Percentiles rank a stretch among this genome's conserved stretches.
Conservation (phyloP, 2,329 filamentous ascomycete genomes). For the Ambrosiella cleistominuta region DNA sequence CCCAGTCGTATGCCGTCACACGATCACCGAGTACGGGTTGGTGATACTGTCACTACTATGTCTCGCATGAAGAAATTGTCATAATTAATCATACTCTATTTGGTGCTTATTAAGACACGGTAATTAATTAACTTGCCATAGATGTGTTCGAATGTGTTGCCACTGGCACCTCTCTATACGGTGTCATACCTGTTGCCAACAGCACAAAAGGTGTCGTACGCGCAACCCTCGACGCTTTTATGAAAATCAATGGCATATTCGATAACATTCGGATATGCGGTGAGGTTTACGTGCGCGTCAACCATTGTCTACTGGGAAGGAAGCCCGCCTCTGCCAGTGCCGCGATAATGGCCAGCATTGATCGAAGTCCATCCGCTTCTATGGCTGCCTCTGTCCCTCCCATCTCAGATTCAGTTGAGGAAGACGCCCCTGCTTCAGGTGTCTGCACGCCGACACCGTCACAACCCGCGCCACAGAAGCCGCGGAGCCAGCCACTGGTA, state of each 20-base stretch:
- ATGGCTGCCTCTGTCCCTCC: not conserved
- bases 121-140: conserved; percentile 18
- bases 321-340: conserved; percentile 14
- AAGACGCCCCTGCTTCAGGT: conserved; percentile 23
- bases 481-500: conserved; percentile 29
- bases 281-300: conserved; percentile 73
- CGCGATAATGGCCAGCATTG: conserved; percentile 3
- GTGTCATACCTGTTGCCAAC: conserved; percentile 90
- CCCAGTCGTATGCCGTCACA: too few species aligned
- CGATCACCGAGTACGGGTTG: too few species aligned
- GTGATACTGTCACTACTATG: not conserved
- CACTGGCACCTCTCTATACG: conserved; percentile 42
- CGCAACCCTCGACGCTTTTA: conserved; percentile 75
- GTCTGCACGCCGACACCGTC: conserved; percentile 32
- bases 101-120: not conserved
- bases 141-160: conserved; percentile 73
- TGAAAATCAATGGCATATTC: conserved; percentile 49
- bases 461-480: conserved; percentile 25
- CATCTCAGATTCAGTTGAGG: conserved; percentile 15
- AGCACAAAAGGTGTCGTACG: conserved; percentile 86
- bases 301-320: conserved; percentile 65
- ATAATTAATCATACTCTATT: not conserved
- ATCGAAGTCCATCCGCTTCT: not conserved
- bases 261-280: conserved; percentile 57
- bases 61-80: not conserved